Evolutionary conservation across 495 filamentous ascomycete species (phyloP), one percentile per base, ranked within the genome.

Genomic region (Clohesyomyces aquaticus): DNA sequence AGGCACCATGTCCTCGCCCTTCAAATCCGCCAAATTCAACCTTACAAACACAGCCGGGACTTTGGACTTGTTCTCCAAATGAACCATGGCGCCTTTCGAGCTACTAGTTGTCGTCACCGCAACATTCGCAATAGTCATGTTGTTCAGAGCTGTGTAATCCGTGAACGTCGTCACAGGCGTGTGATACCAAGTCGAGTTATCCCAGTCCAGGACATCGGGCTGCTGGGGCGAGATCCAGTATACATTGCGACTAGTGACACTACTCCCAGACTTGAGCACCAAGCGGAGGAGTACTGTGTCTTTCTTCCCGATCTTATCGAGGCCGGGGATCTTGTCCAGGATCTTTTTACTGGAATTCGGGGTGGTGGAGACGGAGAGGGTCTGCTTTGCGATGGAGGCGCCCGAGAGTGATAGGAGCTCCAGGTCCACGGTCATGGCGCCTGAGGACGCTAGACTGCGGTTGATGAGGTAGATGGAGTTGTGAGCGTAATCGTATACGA

Each of bases 151-250:
- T 0, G 77, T 82, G 64, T 77, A 84, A 54, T 87, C 70, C 0
- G 79, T 77, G 48, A 83, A 87, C 3, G 73, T 55, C 9, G 74
- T 80, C 1, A 86, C 81, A 0, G 84, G 85, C 0, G 85, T 88
- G 57, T 72, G 74, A 61, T 80, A 86, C 83, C 83, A 88, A 0
- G 75, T 80, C 8, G 85, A 84, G 0, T 78, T 72, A 0, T 76
- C 74, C 84, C 84, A 87, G 35, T 83, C 75, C 11, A 88, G 66
- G 4, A 71, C 74, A 59, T 88, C 85, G 0, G 74, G 53, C 1
- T n/a, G n/a, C n/a, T 74, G 68, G 8, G 73, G 70, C 9, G 82
- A 65, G 0, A 88, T 63, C 86, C 86, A 88, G 74, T 88, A 88
- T 0, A 86, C 80, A 59, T 86, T 87, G 0, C 84, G 77, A 60